phyloP scores from a whole-genome alignment of 805 yeast species.

The Saccharomycopsis sp. region DNA sequence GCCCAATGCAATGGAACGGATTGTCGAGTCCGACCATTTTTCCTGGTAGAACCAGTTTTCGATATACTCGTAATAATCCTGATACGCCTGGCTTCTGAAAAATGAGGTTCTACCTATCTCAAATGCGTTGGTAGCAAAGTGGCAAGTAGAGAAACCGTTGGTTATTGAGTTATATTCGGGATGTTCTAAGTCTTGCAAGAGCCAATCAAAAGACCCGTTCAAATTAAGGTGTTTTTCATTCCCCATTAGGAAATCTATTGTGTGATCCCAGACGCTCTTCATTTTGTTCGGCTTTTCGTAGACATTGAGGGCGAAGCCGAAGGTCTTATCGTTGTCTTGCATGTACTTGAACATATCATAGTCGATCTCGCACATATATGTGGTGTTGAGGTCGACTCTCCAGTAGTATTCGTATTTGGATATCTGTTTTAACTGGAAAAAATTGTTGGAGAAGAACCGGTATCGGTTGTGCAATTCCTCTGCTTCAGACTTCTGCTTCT shows the following conservation, averaged over 20 bases:
- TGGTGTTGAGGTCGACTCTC: conserved; percentile 73
- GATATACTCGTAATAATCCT: conserved; percentile 51
- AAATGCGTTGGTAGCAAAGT: conserved; percentile 77
- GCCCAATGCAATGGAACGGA: conserved; percentile 67
- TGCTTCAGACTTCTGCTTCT: conserved; percentile 32
- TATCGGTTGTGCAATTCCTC: conserved; percentile 69
- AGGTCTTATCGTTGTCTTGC: conserved; percentile 57
- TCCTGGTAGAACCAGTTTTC: conserved; percentile 84
- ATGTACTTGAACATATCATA: conserved; percentile 74
- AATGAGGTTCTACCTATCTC: conserved; percentile 83
- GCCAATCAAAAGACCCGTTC: conserved; percentile 56
- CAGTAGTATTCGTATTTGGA: conserved; percentile 62
- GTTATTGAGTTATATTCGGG: conserved; percentile 47
- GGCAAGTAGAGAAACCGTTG: conserved; percentile 56
- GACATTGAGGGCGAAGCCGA: conserved; percentile 64
- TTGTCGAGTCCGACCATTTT: conserved; percentile 93
- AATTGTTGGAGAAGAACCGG: conserved; percentile 59
- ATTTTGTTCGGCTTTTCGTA: conserved; percentile 66
- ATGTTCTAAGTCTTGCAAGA: conserved; percentile 47
- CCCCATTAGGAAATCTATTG: conserved; percentile 47
- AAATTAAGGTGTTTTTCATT: conserved; percentile 53
- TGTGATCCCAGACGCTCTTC: conserved; percentile 59
- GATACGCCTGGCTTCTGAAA: conserved; percentile 59
- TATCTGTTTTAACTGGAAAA: conserved; percentile 58
- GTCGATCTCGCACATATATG: conserved; percentile 58